Evolutionary conservation across 441 rosid species (phyloP).

Genomic region (Metrosideros polymorpha): DNA sequence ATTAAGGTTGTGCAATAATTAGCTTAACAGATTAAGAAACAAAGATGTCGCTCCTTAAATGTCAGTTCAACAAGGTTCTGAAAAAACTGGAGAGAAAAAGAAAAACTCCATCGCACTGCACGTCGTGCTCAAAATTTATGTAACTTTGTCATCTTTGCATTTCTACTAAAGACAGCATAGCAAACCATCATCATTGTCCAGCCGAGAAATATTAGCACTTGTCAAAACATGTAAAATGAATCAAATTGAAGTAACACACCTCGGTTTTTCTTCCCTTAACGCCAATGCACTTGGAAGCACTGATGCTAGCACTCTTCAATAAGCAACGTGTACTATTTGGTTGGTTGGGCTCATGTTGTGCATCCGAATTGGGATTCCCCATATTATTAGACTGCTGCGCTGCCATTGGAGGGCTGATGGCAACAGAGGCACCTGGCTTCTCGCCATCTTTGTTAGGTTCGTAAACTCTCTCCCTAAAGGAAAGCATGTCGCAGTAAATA

Average conservation of each 20-base stretch:
- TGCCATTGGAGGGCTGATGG: background rate
- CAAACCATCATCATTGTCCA: background rate
- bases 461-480: background rate
- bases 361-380: background rate
- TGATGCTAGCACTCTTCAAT: constrained; percentile 4
- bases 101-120: background rate
- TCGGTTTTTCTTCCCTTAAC: background rate
- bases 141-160: background rate
- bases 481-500: background rate
- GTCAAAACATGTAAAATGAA: background rate
- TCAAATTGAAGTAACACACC: background rate
- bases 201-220: background rate
- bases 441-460: background rate
- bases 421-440: background rate
- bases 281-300: constrained; percentile 9
- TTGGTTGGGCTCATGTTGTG: background rate
- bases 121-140: background rate
- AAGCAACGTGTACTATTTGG: background rate
- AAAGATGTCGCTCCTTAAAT: background rate
- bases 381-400: background rate
- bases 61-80: background rate
- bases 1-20: background rate
- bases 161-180: background rate
- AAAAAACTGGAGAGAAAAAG: background rate
- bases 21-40: background rate